Percentiles rank a stretch among this genome's conserved stretches.
Conservation (phyloP, 2,329 filamentous ascomycete species). For the Zopfia rhizophila region DNA sequence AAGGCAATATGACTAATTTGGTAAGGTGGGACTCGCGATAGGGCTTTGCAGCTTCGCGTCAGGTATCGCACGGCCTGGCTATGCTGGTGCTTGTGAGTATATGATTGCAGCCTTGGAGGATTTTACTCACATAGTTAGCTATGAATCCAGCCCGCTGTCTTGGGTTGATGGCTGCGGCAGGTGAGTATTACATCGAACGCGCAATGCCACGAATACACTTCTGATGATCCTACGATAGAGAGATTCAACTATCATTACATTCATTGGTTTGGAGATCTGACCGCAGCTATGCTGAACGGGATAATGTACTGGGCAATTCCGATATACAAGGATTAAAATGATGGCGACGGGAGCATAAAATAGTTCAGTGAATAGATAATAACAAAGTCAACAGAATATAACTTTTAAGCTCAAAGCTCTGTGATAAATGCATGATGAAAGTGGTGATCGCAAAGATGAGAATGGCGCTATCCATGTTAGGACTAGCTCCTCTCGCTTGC, state of each 20-base stretch:
- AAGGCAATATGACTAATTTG: not conserved
- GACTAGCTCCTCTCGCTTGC: slow-evolving; percentile 15
- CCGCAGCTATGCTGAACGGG: slow-evolving; percentile 45
- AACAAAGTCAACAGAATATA: not conserved
- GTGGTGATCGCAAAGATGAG: slow-evolving; percentile 1
- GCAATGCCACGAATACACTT: not conserved
- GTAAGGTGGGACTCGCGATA: slow-evolving; percentile 35
- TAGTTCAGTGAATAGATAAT: not conserved
- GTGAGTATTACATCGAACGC: too few species aligned
- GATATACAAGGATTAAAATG: slow-evolving; percentile 32
- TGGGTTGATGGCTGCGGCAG: slow-evolving; percentile 45
- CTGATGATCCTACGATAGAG: slow-evolving; percentile 21
- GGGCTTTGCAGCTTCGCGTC: slow-evolving; percentile 40
- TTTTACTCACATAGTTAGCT: slow-evolving; percentile 24
- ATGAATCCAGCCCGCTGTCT: slow-evolving; percentile 50
- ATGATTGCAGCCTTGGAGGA: not conserved
- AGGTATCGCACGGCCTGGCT: slow-evolving; percentile 40
- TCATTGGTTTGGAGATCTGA: slow-evolving; percentile 43
- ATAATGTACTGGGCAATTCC: slow-evolving; percentile 41
- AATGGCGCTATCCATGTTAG: slow-evolving; percentile 3
- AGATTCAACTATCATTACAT: slow-evolving; percentile 47
- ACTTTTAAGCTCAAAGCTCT: not conserved
- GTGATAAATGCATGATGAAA: not conserved
- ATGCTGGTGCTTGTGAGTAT: slow-evolving; percentile 43
- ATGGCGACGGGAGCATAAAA: not conserved